phyloP scores from a whole-genome alignment of 805 yeast species.

The Wickerhamiella kazuoi region DNA sequence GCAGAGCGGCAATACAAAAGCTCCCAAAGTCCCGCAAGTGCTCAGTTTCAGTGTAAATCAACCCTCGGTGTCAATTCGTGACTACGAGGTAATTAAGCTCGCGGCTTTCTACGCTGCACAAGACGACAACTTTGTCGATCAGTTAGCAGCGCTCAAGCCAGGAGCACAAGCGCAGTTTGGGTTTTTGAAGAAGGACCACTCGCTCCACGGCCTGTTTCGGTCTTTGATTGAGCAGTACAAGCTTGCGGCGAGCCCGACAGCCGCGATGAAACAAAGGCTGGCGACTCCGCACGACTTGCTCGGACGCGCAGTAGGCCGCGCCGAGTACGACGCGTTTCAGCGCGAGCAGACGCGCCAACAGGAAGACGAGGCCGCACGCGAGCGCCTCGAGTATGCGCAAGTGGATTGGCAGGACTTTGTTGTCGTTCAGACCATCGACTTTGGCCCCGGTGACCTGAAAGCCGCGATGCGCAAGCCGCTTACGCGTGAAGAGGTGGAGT shows the following conservation, averaged over 20 bases:
- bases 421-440: constrained; percentile 49
- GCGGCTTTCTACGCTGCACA: constrained; percentile 54
- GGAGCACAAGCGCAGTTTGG: constrained; percentile 43
- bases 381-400: constrained; percentile 41
- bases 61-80: constrained; percentile 33
- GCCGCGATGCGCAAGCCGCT: constrained; percentile 28
- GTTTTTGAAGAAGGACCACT: constrained; percentile 43
- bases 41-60: background rate
- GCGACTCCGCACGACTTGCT: constrained; percentile 22
- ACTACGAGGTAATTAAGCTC: constrained; percentile 49
- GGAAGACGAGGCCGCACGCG: constrained; percentile 21
- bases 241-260: constrained; percentile 19
- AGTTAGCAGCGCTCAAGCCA: constrained; percentile 17
- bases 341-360: constrained; percentile 20
- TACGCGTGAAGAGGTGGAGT: constrained; percentile 3
- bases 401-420: constrained; percentile 80
- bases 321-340: constrained; percentile 30
- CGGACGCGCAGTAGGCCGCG: constrained; percentile 34
- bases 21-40: background rate
- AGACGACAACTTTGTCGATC: constrained; percentile 35
- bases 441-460: constrained; percentile 32
- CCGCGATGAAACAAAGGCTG: constrained; percentile 12
- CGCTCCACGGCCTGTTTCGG: constrained; percentile 36
- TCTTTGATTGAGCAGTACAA: constrained; percentile 40
- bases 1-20: background rate